Conservation (phyloP, 2,329 filamentous ascomycete species). For the Fusarium pseudonygamai region DNA sequence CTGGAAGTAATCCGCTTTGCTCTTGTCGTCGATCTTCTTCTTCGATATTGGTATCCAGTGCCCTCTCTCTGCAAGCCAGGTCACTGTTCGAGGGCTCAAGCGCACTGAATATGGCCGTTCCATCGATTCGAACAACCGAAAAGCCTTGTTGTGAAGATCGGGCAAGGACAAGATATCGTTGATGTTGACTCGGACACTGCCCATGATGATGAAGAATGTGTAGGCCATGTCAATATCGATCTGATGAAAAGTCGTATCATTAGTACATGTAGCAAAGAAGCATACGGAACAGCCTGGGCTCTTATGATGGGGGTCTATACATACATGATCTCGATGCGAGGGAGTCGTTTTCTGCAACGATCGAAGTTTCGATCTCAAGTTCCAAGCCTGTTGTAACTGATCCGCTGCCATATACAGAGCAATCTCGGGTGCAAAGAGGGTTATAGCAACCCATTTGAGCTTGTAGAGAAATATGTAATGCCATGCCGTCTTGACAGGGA, state of each 20-base stretch:
- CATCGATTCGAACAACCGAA: background rate
- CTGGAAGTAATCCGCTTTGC: conserved; percentile 49
- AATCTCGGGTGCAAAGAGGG: conserved; percentile 47
- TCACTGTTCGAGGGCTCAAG: background rate
- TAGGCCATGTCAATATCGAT: conserved; percentile 31
- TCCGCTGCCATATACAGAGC: conserved; percentile 41
- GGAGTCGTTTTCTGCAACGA: background rate
- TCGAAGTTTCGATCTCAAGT: background rate
- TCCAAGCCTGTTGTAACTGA: conserved; percentile 20
- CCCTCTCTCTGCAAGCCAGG: conserved; percentile 11
- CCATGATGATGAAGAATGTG: conserved; percentile 46
- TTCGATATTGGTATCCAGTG: conserved; percentile 9
- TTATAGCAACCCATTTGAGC: conserved; percentile 44
- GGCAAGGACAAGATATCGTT: conserved; percentile 10
- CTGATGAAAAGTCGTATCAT: background rate
- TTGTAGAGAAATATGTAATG: conserved; percentile 27
- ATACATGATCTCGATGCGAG: background rate
- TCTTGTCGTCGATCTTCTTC: conserved; percentile 47
- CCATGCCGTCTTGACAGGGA: conserved; percentile 36
- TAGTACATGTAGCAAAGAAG: too few species aligned
- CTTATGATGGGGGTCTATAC: background rate
- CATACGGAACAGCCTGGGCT: too few species aligned
- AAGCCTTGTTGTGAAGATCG: background rate
- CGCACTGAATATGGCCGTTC: background rate
- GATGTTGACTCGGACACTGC: conserved; percentile 37